A percentile compares a stretch with the other conserved stretches of the same genome.
These are phyloP conservation scores for Verbena officinalis DNA, from an alignment of 257 asterid genomes.

Conservation along the genomic window DNA sequence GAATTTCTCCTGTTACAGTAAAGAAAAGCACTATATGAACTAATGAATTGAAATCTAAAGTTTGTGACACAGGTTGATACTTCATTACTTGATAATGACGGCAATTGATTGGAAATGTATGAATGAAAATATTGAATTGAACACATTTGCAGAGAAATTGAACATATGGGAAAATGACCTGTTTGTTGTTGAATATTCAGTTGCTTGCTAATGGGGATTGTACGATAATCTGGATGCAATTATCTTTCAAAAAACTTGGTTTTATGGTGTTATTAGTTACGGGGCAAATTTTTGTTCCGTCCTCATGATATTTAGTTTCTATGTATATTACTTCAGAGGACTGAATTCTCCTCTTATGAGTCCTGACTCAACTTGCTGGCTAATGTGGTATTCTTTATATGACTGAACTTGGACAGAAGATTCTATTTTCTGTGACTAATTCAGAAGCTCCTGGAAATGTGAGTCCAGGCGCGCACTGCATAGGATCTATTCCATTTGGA, in stretches of 20 bases:
- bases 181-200: slow-evolving; percentile 25
- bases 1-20: slow-evolving; percentile 15
- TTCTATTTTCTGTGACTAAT: not conserved
- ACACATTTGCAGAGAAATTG: slow-evolving; percentile 20
- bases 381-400: too few species aligned
- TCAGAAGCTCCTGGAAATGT: not conserved
- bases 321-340: not conserved
- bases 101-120: slow-evolving; percentile 32
- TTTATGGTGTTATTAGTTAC: not conserved
- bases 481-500: not conserved
- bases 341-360: not conserved
- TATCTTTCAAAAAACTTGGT: slow-evolving; percentile 3
- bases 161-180: slow-evolving; percentile 38
- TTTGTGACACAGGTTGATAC: slow-evolving; percentile 59
- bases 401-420: too few species aligned
- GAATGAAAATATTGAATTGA: slow-evolving; percentile 22
- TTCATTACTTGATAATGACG: slow-evolving; percentile 37
- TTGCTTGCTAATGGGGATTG: slow-evolving; percentile 20
- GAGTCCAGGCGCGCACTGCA: not conserved
- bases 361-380: not conserved
- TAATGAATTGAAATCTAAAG: slow-evolving; percentile 58
- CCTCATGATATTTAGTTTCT: not conserved
- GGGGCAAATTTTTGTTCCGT: not conserved
- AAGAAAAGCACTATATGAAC: slow-evolving; percentile 36
- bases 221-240: slow-evolving; percentile 27